Evolutionary conservation across 108 stramenopile species (phyloP), one percentile per base, ranked within the genome.

Genomic region (Pseudonitzschia delicatissima): DNA sequence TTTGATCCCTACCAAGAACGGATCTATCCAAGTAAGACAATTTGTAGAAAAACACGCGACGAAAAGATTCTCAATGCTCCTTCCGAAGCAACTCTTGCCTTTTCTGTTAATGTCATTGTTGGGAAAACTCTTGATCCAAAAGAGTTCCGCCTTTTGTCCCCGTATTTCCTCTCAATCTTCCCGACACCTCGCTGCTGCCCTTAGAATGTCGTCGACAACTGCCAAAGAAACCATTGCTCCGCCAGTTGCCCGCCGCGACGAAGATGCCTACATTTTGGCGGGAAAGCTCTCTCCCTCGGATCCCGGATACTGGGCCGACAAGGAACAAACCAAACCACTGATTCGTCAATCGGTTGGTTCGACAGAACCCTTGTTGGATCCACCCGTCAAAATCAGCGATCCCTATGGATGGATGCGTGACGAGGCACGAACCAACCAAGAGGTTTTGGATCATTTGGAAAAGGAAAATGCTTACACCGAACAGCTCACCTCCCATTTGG

Each of bases 401-500:
- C 91, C 91, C 11, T 95, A 93, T 76, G 95, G 89, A 21, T 97
- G 96, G 96, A 74, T 98, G 67, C 83, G 97, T 11, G 91, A 95
- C 72, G 92, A 95, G 34, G 66, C 76, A 21, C 85, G 97, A 15
- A 79, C 76, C 21, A 82, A 88, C 28, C 49, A 66, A 20, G 83
- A 87, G 47, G 81, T 98, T 5, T 55, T 96, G 40, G 66, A 75
- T 18, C 93, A 95, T 72, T 68, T 98, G 26, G 62, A 67, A 9
- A 74, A 81, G 8, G 97, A 98, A 77, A 98, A 98, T 72, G 75
- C 59, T 25, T 98, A 92, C 68, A 79, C 86, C 3, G 71, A 82
- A 58, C 62, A 25, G 13, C 40, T 81, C 45, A 93, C 90, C 12
- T 15, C 59, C 12, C 93, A 94, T 69, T 72, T 96, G 40, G 79